Evolutionary conservation across 768 basidiomycete genomes (phyloP).

Genomic region (Coprinopsis strossmayeri): DNA sequence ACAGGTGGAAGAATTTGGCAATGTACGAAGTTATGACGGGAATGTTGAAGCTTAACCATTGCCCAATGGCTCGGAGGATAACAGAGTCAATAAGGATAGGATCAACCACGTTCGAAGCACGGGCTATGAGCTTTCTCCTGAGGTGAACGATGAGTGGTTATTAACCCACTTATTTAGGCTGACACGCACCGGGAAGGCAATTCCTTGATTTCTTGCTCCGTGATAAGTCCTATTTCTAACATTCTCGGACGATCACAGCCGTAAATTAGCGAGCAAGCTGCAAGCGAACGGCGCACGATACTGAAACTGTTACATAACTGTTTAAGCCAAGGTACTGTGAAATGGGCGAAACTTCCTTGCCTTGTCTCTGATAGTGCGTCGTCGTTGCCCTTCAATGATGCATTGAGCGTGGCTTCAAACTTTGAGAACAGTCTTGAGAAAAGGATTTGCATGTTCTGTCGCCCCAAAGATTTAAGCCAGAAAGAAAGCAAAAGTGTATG

Average conservation of each 20-base stretch:
- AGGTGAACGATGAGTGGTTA: neutral
- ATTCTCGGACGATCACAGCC: slow-evolving; percentile 56
- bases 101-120: slow-evolving; percentile 39
- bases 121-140: slow-evolving; percentile 44
- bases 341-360: neutral
- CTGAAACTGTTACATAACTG: slow-evolving; percentile 22
- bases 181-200: slow-evolving; percentile 49
- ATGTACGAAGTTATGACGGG: slow-evolving; percentile 47
- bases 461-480: slow-evolving; percentile 55
- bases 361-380: slow-evolving; percentile 15
- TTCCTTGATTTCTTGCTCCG: slow-evolving; percentile 37
- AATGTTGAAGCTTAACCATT: slow-evolving; percentile 41
- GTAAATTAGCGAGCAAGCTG: slow-evolving; percentile 54
- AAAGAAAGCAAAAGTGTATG: slow-evolving; percentile 47
- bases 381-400: slow-evolving; percentile 24
- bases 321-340: neutral
- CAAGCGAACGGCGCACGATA: slow-evolving; percentile 59
- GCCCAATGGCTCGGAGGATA: slow-evolving; percentile 48
- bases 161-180: slow-evolving; percentile 1
- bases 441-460: slow-evolving; percentile 49
- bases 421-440: slow-evolving; percentile 43
- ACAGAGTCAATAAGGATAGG: slow-evolving; percentile 54
- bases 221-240: slow-evolving; percentile 37
- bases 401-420: slow-evolving; percentile 32
- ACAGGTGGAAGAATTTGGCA: slow-evolving; percentile 57